Evolutionary conservation across 169 alveolate species (phyloP).

Genomic region (Eimeria acervulina): DNA sequence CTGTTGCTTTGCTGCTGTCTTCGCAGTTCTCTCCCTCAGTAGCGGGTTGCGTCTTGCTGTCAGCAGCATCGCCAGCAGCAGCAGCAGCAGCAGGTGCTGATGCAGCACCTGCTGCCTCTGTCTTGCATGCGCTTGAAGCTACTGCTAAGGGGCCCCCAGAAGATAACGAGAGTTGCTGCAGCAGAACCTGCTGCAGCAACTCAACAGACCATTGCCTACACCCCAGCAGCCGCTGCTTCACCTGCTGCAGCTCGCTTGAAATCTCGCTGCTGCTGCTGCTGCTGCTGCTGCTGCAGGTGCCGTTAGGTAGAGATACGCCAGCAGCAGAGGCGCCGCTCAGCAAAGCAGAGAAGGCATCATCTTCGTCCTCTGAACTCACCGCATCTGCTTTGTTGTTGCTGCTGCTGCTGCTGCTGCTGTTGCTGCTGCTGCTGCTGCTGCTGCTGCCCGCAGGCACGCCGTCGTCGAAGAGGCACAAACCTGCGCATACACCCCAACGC

Average conservation of each 20-base stretch:
- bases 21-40: background rate
- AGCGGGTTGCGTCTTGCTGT: background rate
- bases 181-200: conserved; percentile 16
- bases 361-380: conserved; percentile 19
- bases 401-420: conserved; percentile 61
- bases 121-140: background rate
- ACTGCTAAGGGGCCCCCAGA: background rate
- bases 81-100: conserved; percentile 8
- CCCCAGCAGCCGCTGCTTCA: conserved; percentile 32
- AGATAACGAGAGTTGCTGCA: background rate
- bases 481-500: background rate
- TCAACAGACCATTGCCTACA: background rate
- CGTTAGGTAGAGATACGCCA: background rate
- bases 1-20: background rate
- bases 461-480: conserved; percentile 29
- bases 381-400: background rate
- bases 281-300: conserved; percentile 59
- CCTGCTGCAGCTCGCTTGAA: conserved; percentile 14
- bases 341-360: conserved; percentile 10
- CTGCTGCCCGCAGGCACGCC: background rate
- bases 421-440: conserved; percentile 12
- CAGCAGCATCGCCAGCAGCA: conserved; percentile 6
- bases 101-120: background rate
- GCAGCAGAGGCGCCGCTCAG: background rate
- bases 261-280: conserved; percentile 32